Evolutionary conservation across 2,329 filamentous ascomycete species (phyloP), one percentile per base, ranked within the genome.

Genomic region (Alternaria tenuissima): DNA sequence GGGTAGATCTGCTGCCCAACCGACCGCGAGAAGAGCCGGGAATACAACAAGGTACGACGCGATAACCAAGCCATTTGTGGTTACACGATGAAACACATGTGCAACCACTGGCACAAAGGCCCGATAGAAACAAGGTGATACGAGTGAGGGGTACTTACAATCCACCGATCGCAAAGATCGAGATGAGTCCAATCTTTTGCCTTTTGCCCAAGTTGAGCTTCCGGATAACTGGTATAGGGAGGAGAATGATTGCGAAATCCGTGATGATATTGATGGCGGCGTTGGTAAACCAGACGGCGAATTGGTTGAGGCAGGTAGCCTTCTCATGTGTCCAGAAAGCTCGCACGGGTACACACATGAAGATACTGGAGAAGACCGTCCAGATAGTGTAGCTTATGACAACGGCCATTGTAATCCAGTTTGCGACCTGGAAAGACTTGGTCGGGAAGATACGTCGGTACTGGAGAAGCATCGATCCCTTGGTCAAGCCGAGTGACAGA

Each of bases 91-190:
- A 52, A 53, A 49, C 43, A 56, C 28, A 58, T 42, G 44, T 55
- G 56, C 49, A 62, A 51, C 55, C n/a, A 16, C 39, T 62, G 38
- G 36, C 60, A 44, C 34, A 12, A 36, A 20, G 47, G 52, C 42
- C 34, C 28, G 34, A 32, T 14, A 9, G 57, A 53, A 55, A 47
- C 44, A 54, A 42, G 7, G 9, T 6, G 22, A 20, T n/a, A 51
- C n/a, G 11, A 20, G 9, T 22, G 36, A 44, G 16, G 42, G 44
- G 51, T 49, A 76, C 78, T 72, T 70, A 81, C 79, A 80, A 78
- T 28, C 73, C 73, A 28, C 79, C 79, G 11, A 81, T 64, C 7
- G 74, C 73, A 49, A 81, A 81, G 28, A 81, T 74, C 6, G 68
- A 70, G 7, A 71, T 68, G 4, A 81, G 64, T 8, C 76, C 75